These are phyloP conservation scores for Trichoderma parareesei DNA, from an alignment of 495 filamentous ascomycete species.

Conservation along the genomic window DNA sequence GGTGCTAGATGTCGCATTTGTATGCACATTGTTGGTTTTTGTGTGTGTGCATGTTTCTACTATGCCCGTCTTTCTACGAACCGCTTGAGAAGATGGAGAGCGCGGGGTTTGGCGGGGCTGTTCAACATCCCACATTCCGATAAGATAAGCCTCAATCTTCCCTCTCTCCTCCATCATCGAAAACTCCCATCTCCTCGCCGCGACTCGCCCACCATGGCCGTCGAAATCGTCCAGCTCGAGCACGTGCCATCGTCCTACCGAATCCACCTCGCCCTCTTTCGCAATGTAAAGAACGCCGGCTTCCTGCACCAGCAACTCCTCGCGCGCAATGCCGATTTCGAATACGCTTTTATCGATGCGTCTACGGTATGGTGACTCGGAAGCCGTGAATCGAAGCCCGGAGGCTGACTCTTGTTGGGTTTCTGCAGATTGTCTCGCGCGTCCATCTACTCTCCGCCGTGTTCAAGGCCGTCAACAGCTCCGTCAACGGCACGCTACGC, in stretches of 20 bases:
- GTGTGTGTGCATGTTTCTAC: too few species aligned
- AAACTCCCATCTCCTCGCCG: not conserved
- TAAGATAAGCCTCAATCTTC: not conserved
- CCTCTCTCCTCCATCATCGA: not conserved
- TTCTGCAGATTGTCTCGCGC: slow-evolving; percentile 39
- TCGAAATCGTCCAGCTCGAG: slow-evolving; percentile 55
- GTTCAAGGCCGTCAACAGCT: slow-evolving; percentile 67
- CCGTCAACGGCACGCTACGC: slow-evolving; percentile 48
- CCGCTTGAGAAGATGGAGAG: too few species aligned
- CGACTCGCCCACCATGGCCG: slow-evolving; percentile 6
- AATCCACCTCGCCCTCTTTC: slow-evolving; percentile 66
- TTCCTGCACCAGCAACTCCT: slow-evolving; percentile 76
- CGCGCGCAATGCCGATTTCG: slow-evolving; percentile 68
- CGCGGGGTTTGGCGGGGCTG: too few species aligned
- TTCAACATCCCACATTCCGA: not conserved
- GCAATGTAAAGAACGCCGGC: slow-evolving; percentile 62
- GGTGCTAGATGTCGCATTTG: too few species aligned
- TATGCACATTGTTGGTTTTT: too few species aligned
- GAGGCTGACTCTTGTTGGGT: not conserved
- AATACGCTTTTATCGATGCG: slow-evolving; percentile 92
- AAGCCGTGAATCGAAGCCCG: not conserved
- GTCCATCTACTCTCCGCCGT: slow-evolving; percentile 66
- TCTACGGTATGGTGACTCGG: slow-evolving; percentile 43
- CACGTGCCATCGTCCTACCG: slow-evolving; percentile 59
- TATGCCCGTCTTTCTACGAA: too few species aligned